A percentile compares a stretch with the other conserved stretches of the same genome.
phyloP scores from a whole-genome alignment of 1,284 basidiomycete genomes.

The Apiotrichum sp. region DNA sequence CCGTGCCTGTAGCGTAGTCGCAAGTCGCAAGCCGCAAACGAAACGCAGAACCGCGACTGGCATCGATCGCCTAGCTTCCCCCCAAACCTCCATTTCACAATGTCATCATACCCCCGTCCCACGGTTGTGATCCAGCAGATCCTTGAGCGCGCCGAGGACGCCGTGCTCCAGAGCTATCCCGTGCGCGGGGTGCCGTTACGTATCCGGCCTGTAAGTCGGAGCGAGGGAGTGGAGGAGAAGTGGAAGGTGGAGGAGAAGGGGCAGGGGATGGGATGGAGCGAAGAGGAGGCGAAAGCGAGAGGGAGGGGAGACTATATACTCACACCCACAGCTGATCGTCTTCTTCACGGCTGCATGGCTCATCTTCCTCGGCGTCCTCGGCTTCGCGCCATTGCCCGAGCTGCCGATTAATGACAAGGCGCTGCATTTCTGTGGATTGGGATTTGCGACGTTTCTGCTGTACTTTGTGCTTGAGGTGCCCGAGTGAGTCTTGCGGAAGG shows the following conservation, averaged over 20 bases:
- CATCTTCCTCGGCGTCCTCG: slow-evolving; percentile 39
- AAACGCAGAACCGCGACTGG: too few relatives aligned
- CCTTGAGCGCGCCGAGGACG: slow-evolving; percentile 25
- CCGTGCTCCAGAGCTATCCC: slow-evolving; percentile 31
- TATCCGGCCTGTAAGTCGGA: slow-evolving; percentile 38
- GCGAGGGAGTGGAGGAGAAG: background rate
- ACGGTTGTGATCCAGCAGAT: slow-evolving; percentile 30
- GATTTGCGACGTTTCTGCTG: slow-evolving; percentile 43
- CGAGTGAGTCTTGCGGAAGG: slow-evolving; percentile 27
- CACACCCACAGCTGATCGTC: slow-evolving; percentile 32
- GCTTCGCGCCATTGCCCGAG: slow-evolving; percentile 39
- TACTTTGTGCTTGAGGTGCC: slow-evolving; percentile 46
- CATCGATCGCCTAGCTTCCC: too few relatives aligned
- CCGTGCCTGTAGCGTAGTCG: too few relatives aligned
- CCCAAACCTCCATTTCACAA: too few relatives aligned
- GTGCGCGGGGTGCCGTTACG: slow-evolving; percentile 35
- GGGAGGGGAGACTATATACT: background rate
- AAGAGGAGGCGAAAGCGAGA: background rate
- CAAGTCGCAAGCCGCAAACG: too few relatives aligned
- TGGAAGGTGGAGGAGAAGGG: background rate
- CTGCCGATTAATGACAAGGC: slow-evolving; percentile 46
- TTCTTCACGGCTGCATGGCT: slow-evolving; percentile 43
- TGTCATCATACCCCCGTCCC: slow-evolving; percentile 29
- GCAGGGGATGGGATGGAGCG: background rate
- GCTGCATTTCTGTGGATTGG: slow-evolving; percentile 46